A percentile compares a stretch with the other conserved stretches of the same genome.
Evolutionary conservation across 2,329 filamentous ascomycete species (phyloP).

Genomic region (Aciculosporium take): DNA sequence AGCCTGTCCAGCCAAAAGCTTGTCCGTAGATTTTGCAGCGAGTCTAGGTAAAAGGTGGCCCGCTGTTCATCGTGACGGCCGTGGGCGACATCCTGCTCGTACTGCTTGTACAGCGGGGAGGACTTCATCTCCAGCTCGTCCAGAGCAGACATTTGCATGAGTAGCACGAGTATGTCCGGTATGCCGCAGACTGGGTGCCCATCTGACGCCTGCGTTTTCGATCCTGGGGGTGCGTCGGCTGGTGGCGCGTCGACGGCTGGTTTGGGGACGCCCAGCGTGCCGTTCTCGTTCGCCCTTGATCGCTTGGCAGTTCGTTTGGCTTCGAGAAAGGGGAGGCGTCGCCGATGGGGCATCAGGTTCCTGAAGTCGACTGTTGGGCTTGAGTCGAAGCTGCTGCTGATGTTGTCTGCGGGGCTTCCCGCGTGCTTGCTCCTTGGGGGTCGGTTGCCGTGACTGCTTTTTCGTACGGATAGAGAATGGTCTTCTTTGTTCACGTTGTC

Average conservation of each 20-base stretch:
- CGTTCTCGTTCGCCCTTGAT: background rate
- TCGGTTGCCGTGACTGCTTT: background rate
- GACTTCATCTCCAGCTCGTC: conserved; percentile 14
- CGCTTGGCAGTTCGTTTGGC: background rate
- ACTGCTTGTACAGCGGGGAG: conserved; percentile 18
- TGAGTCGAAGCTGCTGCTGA: background rate
- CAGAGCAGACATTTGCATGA: conserved; percentile 14
- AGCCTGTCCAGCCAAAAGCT: conserved; percentile 19
- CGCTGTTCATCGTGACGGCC: conserved; percentile 11
- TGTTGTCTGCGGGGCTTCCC: background rate
- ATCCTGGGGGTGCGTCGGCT: background rate
- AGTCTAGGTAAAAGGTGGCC: conserved; percentile 19
- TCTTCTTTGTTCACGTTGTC: background rate
- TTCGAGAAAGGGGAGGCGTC: conserved; percentile 16
- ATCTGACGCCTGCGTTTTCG: background rate
- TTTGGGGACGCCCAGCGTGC: background rate
- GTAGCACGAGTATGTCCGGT: conserved; percentile 10
- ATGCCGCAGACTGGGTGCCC: background rate
- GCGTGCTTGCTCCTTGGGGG: no score
- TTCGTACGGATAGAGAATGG: background rate
- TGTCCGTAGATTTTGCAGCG: conserved; percentile 12
- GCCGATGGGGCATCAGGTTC: conserved; percentile 17
- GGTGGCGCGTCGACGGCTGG: background rate
- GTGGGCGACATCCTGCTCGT: conserved; percentile 14
- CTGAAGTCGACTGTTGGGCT: conserved; percentile 10